Percentiles rank a stretch among this genome's conserved stretches.
These are phyloP conservation scores for Lecanoromycetidae sp. DNA, from an alignment of 2,329 filamentous ascomycete species.

Conservation along the genomic window DNA sequence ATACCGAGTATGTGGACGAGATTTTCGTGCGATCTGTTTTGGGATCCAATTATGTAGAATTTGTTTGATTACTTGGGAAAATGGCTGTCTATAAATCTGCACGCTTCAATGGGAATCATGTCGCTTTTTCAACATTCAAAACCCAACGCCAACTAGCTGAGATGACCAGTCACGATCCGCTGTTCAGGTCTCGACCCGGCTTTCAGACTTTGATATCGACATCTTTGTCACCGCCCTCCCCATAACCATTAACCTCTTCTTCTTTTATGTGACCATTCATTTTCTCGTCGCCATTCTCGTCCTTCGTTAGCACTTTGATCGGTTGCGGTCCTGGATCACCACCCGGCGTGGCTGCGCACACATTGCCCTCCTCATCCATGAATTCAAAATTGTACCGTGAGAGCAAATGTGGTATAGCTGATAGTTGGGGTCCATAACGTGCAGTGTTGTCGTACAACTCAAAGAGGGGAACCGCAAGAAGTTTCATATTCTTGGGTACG, in stretches of 20 bases:
- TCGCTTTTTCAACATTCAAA: not conserved
- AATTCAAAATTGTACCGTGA: constrained; percentile 97
- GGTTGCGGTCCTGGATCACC: constrained; percentile 24
- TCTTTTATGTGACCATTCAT: constrained; percentile 6
- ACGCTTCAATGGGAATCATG: constrained; percentile 4
- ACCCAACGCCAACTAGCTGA: not conserved
- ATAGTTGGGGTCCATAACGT: constrained; percentile 88
- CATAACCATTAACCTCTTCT: constrained; percentile 2
- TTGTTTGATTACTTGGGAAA: too few relatives aligned
- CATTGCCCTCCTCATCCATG: constrained; percentile 80
- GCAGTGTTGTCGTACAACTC: constrained; percentile 97
- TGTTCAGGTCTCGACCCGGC: too few relatives aligned
- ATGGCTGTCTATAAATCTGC: too few relatives aligned
- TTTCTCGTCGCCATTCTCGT: not conserved
- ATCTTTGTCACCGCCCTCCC: not conserved
- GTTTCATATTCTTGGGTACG: constrained; percentile 99
- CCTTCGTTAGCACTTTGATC: constrained; percentile 11
- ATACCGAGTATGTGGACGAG: too few relatives aligned
- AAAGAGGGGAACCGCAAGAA: constrained; percentile 90
- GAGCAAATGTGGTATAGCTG: constrained; percentile 87
- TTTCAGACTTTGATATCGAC: too few relatives aligned
- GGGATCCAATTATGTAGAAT: too few relatives aligned
- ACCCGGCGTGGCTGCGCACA: constrained; percentile 74
- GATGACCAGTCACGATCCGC: not conserved
- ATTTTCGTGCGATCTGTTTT: too few relatives aligned